phyloP scores from a whole-genome alignment of 345 rosid species.

The Physaria fendleri region DNA sequence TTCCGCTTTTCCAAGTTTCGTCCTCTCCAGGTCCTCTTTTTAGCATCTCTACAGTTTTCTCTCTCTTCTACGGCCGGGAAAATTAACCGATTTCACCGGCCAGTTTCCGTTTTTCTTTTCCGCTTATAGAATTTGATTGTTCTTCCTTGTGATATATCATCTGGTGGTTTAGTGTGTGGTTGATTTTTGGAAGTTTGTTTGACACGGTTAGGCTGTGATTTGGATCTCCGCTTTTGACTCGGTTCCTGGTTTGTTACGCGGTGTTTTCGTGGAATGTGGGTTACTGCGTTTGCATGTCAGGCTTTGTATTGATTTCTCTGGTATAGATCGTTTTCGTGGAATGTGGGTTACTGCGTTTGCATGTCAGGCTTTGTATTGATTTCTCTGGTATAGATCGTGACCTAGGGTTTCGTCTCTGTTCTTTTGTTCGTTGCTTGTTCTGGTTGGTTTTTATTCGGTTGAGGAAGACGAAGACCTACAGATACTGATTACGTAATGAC shows the following conservation, averaged over 20 bases:
- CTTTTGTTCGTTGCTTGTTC: conserved; percentile 26
- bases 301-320: conserved; percentile 30
- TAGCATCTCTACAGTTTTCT: conserved; percentile 37
- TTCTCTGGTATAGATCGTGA: conserved; percentile 44
- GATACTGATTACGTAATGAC: conserved; percentile 62
- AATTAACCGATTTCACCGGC: conserved; percentile 28
- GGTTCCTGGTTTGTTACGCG: conserved; percentile 29
- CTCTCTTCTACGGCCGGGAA: conserved; percentile 41
- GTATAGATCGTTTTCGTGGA: conserved; percentile 46
- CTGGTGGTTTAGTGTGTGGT: conserved; percentile 1
- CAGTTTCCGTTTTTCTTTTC: conserved; percentile 20
- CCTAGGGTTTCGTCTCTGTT: conserved; percentile 58
- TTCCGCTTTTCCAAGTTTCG: conserved; percentile 61
- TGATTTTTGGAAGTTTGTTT: conserved; percentile 11
- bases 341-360: conserved; percentile 57
- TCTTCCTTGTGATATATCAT: background rate
- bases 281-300: conserved; percentile 28
- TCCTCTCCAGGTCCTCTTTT: conserved; percentile 25
- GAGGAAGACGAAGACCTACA: conserved; percentile 52
- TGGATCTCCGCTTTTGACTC: conserved; percentile 62
- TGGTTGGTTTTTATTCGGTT: conserved; percentile 12
- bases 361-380: conserved; percentile 32
- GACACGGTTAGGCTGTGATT: conserved; percentile 30
- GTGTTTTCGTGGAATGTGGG: conserved; percentile 70
- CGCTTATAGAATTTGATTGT: conserved; percentile 9